phyloP scores from a whole-genome alignment of 75 land plant species.

The Cunninghamia lanceolata region DNA sequence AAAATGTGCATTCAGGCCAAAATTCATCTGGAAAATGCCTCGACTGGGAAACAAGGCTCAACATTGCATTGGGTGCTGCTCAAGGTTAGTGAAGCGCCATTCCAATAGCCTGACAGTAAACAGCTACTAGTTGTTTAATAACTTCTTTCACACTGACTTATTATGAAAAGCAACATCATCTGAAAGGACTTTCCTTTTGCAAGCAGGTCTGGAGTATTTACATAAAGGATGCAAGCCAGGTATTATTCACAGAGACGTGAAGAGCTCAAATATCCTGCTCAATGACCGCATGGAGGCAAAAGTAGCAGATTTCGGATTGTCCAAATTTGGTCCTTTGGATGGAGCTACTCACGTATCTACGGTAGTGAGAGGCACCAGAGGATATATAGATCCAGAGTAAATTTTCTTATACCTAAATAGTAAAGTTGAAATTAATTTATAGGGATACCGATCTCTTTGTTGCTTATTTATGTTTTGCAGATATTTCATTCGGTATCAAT shows the following conservation, averaged over 20 bases:
- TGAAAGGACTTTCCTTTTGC: too few relatives aligned
- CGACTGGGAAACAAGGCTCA: background rate
- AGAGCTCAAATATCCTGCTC: background rate
- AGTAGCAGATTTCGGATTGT: background rate
- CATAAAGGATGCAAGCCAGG: background rate
- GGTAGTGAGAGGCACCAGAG: background rate
- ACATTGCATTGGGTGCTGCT: background rate
- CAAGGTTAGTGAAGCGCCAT: background rate
- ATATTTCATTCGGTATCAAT: background rate
- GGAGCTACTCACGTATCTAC: background rate
- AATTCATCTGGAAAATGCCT: background rate
- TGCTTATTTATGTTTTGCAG: background rate
- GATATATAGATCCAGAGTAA: background rate
- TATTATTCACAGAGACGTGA: background rate
- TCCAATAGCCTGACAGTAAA: too few relatives aligned
- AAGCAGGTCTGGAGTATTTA: background rate
- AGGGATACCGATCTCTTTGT: too few relatives aligned
- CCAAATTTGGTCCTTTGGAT: background rate
- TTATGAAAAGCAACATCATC: too few relatives aligned
- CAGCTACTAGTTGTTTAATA: too few relatives aligned
- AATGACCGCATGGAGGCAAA: background rate
- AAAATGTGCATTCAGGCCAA: background rate
- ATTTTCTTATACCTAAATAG: too few relatives aligned
- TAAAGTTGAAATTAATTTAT: too few relatives aligned
- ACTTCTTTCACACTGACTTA: too few relatives aligned